phyloP scores from a whole-genome alignment of 2,329 filamentous ascomycete genomes.

The Plectosphaerella plurivora region DNA sequence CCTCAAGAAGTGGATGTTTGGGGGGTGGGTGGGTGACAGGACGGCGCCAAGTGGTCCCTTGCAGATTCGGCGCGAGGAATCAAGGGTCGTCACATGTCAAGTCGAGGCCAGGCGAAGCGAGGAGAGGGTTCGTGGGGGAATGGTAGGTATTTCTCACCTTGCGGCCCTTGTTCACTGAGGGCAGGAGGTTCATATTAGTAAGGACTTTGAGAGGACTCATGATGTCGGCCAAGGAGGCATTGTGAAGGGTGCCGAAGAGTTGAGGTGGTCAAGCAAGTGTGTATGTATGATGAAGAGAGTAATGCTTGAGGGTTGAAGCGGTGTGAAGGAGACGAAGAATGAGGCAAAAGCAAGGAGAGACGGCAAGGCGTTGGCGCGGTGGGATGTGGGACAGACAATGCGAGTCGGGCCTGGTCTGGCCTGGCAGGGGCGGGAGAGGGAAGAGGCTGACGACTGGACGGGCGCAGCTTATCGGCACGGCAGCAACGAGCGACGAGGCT shows the following conservation, averaged over 20 bases:
- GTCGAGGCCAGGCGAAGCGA: too few relatives aligned
- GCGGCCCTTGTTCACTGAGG: conserved; percentile 54
- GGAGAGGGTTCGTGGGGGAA: conserved; percentile 1
- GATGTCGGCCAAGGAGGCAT: neutral
- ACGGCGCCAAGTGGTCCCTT: neutral
- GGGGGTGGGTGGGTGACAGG: neutral
- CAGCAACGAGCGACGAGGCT: too few relatives aligned
- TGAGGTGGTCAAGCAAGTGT: neutral
- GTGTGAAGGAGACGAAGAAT: too few relatives aligned
- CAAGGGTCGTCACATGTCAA: too few relatives aligned
- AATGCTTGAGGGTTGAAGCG: neutral
- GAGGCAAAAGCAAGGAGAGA: too few relatives aligned
- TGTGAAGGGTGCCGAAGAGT: neutral
- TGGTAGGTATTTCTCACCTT: conserved; percentile 37
- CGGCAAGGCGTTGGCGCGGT: too few relatives aligned
- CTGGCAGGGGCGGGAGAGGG: too few relatives aligned
- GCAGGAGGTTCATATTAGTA: conserved; percentile 51
- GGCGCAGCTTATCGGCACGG: too few relatives aligned
- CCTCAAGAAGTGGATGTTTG: neutral
- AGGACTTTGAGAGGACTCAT: conserved; percentile 4
- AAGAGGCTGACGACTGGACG: too few relatives aligned
- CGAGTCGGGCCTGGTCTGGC: too few relatives aligned
- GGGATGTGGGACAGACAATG: too few relatives aligned
- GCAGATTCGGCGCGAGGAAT: neutral
- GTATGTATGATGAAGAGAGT: neutral